A percentile compares a stretch with the other conserved stretches of the same genome.
Evolutionary conservation across 352 stramenopile species (phyloP).

Genomic region (Phytopythium aichiense): DNA sequence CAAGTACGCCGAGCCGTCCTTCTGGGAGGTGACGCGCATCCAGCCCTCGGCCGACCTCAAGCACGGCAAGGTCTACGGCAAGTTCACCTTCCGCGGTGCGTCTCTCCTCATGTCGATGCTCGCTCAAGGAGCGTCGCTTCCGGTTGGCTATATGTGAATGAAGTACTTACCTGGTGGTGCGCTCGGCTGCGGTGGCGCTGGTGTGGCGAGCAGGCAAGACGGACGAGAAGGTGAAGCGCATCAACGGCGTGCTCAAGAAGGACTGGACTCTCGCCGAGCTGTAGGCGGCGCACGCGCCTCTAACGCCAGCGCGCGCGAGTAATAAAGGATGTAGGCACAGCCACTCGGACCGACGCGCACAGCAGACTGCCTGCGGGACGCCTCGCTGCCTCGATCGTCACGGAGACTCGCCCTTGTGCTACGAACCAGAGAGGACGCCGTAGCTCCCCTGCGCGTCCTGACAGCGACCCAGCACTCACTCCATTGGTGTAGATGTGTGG

Average conservation of each 20-base stretch:
- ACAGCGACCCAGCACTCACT: too few relatives aligned
- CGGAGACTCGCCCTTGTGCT: too few relatives aligned
- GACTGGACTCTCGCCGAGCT: slow-evolving; percentile 34
- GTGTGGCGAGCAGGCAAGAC: slow-evolving; percentile 47
- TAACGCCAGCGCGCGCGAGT: background rate
- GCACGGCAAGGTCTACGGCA: slow-evolving; percentile 83
- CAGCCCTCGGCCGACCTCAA: slow-evolving; percentile 70
- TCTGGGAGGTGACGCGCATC: slow-evolving; percentile 81
- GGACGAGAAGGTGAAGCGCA: slow-evolving; percentile 65
- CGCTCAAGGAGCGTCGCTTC: too few relatives aligned
- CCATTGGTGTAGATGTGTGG: too few relatives aligned
- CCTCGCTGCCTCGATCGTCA: background rate
- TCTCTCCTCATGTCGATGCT: slow-evolving; percentile 11
- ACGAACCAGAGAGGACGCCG: too few relatives aligned
- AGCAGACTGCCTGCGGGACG: background rate
- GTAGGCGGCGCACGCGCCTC: background rate
- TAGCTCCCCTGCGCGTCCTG: too few relatives aligned
- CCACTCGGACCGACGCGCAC: background rate
- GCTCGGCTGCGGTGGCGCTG: slow-evolving; percentile 3
- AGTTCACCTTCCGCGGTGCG: slow-evolving; percentile 78
- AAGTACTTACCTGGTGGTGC: background rate
- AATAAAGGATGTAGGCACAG: background rate
- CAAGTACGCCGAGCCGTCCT: slow-evolving; percentile 68
- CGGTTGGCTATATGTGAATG: background rate
- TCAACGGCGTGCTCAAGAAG: slow-evolving; percentile 74